Evolutionary conservation across 2,329 filamentous ascomycete genomes (phyloP).

Genomic region (Akanthomyces dipterigenus): DNA sequence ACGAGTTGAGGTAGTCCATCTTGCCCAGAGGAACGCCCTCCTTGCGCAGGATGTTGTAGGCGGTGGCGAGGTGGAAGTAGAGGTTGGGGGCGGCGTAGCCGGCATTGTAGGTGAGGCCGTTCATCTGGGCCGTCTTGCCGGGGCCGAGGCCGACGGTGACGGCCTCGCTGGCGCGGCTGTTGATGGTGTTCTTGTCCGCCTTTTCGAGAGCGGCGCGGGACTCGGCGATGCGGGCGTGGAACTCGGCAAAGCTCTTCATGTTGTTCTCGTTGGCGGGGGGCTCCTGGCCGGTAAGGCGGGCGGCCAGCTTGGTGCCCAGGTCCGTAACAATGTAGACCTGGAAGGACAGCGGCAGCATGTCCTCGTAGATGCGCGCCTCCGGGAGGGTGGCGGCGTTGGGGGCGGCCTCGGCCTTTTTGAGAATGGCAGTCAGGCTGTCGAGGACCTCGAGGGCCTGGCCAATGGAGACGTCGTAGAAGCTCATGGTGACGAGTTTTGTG

Average conservation of each 20-base stretch:
- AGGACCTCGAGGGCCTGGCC: constrained; percentile 25
- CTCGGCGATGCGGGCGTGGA: constrained; percentile 27
- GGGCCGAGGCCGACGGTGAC: constrained; percentile 27
- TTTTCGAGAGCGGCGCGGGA: constrained; percentile 24
- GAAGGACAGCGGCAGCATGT: constrained; percentile 38
- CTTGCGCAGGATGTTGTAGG: constrained; percentile 54
- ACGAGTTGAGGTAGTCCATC: constrained; percentile 41
- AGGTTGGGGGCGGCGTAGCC: constrained; percentile 51
- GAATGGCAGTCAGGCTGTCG: constrained; percentile 25
- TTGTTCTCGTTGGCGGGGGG: constrained; percentile 19
- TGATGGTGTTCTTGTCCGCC: constrained; percentile 27
- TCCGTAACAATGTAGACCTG: constrained; percentile 31
- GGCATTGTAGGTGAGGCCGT: constrained; percentile 35
- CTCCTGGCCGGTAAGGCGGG: constrained; percentile 27
- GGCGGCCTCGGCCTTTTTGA: constrained; percentile 30
- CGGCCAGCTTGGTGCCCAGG: constrained; percentile 24
- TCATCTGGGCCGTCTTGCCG: constrained; percentile 20
- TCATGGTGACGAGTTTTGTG: constrained; percentile 23
- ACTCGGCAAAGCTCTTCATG: constrained; percentile 27
- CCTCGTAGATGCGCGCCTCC: constrained; percentile 27
- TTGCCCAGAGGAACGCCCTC: constrained; percentile 59
- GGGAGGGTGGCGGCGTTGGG: constrained; percentile 26
- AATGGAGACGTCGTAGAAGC: constrained; percentile 35
- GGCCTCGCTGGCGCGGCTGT: constrained; percentile 22
- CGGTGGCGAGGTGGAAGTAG: constrained; percentile 55